Evolutionary conservation across 1,284 basidiomycete species (phyloP).

Genomic region (Phellopilus nigrolimitatus): DNA sequence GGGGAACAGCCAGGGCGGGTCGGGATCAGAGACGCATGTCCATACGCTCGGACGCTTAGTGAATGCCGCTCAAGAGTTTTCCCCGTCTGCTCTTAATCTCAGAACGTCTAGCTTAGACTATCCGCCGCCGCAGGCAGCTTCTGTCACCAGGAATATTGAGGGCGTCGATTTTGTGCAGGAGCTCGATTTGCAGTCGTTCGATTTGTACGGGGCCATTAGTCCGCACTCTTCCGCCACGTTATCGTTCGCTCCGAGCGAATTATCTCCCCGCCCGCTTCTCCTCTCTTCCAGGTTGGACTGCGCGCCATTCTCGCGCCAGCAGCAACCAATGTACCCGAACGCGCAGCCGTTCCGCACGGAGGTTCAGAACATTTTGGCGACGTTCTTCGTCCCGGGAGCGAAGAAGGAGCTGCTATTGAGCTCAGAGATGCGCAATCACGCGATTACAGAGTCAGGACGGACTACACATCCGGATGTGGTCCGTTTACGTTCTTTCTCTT

Average conservation of each 20-base stretch:
- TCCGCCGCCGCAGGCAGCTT: no score
- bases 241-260: background rate
- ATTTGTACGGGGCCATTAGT: background rate
- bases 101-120: no score
- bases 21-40: no score
- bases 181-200: background rate
- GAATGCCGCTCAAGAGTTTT: no score
- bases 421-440: conserved; percentile 30
- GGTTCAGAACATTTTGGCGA: conserved; percentile 32
- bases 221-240: background rate
- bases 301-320: conserved; percentile 13
- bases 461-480: conserved; percentile 38
- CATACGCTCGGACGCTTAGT: no score
- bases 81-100: no score
- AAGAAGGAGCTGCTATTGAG: conserved; percentile 35
- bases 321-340: conserved; percentile 12
- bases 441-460: conserved; percentile 29
- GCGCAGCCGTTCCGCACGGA: conserved; percentile 31
- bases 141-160: background rate
- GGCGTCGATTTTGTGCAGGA: background rate
- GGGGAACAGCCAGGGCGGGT: no score
- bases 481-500: conserved; percentile 21
- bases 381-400: conserved; percentile 33
- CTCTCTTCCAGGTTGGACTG: background rate
- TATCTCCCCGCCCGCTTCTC: background rate